Percentiles rank a stretch among this genome's conserved stretches.
phyloP scores from a whole-genome alignment of 1,284 basidiomycete species.

The Lignosus rhinocerotis region DNA sequence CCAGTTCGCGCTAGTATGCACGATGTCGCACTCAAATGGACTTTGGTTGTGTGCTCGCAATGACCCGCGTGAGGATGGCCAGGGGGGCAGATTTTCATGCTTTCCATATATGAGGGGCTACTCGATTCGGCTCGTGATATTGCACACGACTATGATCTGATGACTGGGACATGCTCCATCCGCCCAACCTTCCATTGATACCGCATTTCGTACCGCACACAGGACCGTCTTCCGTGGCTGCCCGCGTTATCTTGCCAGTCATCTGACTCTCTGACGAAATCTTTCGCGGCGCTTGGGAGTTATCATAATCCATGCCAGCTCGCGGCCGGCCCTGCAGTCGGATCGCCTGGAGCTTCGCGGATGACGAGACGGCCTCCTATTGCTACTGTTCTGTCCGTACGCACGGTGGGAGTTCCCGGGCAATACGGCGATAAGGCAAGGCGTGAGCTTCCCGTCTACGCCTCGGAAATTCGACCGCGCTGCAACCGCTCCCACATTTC shows the following conservation, averaged over 20 bases:
- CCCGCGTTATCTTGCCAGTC: conserved; percentile 33
- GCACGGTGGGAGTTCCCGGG: conserved; percentile 13
- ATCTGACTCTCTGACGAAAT: conserved; percentile 32
- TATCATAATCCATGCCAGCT: background rate
- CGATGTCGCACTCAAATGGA: background rate
- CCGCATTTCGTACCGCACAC: conserved; percentile 19
- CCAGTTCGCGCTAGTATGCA: conserved; percentile 1
- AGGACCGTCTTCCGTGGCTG: conserved; percentile 28
- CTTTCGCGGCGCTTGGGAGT: conserved; percentile 10
- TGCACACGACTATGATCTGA: conserved; percentile 35
- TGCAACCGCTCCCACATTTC: conserved; percentile 2
- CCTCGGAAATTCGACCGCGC: background rate
- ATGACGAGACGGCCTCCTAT: conserved; percentile 9
- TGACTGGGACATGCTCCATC: conserved; percentile 26
- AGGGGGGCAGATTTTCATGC: conserved; percentile 31
- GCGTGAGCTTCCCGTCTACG: background rate
- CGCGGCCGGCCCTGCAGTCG: conserved; percentile 4
- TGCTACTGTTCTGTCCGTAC: background rate
- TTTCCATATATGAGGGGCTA: conserved; percentile 29
- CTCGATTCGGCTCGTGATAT: conserved; percentile 31
- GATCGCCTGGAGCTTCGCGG: conserved; percentile 23
- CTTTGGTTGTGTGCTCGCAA: background rate
- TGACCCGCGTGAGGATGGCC: conserved; percentile 15
- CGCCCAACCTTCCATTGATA: conserved; percentile 23
- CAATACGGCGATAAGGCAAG: conserved; percentile 20